These are phyloP conservation scores for Oryza rufipogon DNA, from an alignment of 176 grass and related monocot genomes.

Conservation along the genomic window DNA sequence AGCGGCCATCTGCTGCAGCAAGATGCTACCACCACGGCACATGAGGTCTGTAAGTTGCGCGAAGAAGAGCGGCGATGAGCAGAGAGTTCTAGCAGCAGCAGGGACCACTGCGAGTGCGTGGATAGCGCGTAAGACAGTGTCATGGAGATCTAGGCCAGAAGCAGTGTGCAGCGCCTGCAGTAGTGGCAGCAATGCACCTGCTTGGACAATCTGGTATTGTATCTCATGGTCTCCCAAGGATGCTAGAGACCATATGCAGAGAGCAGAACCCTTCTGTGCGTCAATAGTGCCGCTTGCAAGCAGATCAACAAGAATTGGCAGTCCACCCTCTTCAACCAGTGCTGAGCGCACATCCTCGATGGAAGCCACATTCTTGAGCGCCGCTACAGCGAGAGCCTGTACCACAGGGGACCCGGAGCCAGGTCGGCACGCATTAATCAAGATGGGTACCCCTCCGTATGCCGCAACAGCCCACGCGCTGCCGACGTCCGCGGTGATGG, in stretches of 20 bases:
- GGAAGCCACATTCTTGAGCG: conserved; percentile 64
- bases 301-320: conserved; percentile 68
- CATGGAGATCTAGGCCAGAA: conserved; percentile 63
- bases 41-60: conserved; percentile 68
- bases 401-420: conserved; percentile 57
- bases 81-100: conserved; percentile 57
- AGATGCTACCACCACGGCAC: conserved; percentile 48
- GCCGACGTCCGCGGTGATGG: conserved; percentile 56
- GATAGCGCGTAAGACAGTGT: conserved; percentile 59
- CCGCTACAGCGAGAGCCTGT: conserved; percentile 55
- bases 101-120: conserved; percentile 57
- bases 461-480: conserved; percentile 76
- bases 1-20: conserved; percentile 64
- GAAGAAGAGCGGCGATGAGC: conserved; percentile 69
- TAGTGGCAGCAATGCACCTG: conserved; percentile 60
- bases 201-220: conserved; percentile 62
- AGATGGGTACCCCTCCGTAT: conserved; percentile 70
- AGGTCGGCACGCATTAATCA: conserved; percentile 69
- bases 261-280: conserved; percentile 54
- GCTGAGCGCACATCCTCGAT: conserved; percentile 66
- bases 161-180: conserved; percentile 62
- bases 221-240: conserved; percentile 59
- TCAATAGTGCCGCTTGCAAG: conserved; percentile 49
- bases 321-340: conserved; percentile 71
- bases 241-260: conserved; percentile 70